Evolutionary conservation across 2,329 filamentous ascomycete genomes (phyloP).

Genomic region (Rachicladosporium sp.): DNA sequence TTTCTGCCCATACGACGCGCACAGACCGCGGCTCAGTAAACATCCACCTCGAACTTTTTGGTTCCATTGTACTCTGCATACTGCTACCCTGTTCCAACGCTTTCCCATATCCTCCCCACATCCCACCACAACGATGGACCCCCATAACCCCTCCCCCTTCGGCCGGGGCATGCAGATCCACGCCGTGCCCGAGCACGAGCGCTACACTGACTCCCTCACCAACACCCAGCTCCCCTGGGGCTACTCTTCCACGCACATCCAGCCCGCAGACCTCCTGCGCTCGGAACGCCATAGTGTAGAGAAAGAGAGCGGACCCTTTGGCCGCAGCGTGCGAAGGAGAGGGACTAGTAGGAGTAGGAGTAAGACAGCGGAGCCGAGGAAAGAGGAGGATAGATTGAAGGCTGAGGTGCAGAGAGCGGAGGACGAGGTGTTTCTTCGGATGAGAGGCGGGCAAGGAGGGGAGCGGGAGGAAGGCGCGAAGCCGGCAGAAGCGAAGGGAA

Average conservation of each 20-base stretch:
- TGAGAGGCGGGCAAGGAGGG: conserved; percentile 11
- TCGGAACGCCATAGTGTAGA: conserved; percentile 38
- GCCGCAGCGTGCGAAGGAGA: conserved; percentile 34
- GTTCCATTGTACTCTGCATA: too few species aligned
- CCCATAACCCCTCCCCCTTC: conserved; percentile 1
- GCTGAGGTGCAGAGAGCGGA: conserved; percentile 33
- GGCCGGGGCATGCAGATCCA: conserved; percentile 48
- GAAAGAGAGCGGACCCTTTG: conserved; percentile 43
- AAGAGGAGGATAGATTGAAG: conserved; percentile 43
- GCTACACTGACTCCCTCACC: conserved; percentile 42
- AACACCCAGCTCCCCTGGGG: conserved; percentile 51
- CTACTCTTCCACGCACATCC: conserved; percentile 30
- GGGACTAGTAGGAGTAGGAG: conserved; percentile 33
- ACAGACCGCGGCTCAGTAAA: too few species aligned
- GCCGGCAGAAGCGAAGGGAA: conserved; percentile 11
- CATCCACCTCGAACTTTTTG: too few species aligned
- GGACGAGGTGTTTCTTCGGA: conserved; percentile 34
- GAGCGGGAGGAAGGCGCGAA: conserved; percentile 14
- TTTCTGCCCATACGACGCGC: too few species aligned
- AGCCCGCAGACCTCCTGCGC: not conserved
- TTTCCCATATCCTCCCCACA: too few species aligned
- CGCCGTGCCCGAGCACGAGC: conserved; percentile 50
- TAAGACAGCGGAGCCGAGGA: conserved; percentile 46
- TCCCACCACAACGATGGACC: conserved; percentile 2
- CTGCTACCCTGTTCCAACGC: too few species aligned